Evolutionary conservation across 78 protist genomes (phyloP).

Genomic region (Speleostelium caveatum): DNA sequence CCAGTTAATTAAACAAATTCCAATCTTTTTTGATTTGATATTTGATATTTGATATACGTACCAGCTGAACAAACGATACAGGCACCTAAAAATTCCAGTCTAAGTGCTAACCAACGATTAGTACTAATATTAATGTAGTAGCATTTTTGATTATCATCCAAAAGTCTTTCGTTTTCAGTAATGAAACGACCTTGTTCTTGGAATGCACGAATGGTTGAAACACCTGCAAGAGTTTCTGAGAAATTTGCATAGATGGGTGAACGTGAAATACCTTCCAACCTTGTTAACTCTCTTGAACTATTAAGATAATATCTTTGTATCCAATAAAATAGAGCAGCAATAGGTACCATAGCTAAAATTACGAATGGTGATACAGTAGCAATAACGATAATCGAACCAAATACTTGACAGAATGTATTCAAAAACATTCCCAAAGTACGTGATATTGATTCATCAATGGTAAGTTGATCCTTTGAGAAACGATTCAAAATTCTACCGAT

Average conservation of each 20-base stretch:
- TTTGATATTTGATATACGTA: no score
- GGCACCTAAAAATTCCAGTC: slow-evolving; percentile 87
- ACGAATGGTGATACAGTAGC: slow-evolving; percentile 78
- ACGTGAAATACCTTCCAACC: slow-evolving; percentile 89
- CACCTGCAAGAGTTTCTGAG: slow-evolving; percentile 93
- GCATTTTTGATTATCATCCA: slow-evolving; percentile 80
- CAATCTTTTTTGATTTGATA: no score
- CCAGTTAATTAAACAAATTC: no score
- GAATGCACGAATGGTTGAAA: slow-evolving; percentile 94
- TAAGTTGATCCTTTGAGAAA: slow-evolving; percentile 90
- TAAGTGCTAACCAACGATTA: slow-evolving; percentile 89
- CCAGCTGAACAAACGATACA: slow-evolving; percentile 74
- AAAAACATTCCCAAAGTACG: slow-evolving; percentile 66
- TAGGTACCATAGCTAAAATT: slow-evolving; percentile 71
- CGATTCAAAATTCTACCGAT: slow-evolving; percentile 95
- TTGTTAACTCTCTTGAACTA: slow-evolving; percentile 89
- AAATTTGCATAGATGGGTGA: slow-evolving; percentile 93
- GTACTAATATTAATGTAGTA: slow-evolving; percentile 49
- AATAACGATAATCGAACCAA: slow-evolving; percentile 66
- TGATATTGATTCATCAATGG: slow-evolving; percentile 85
- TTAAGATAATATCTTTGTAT: slow-evolving; percentile 86
- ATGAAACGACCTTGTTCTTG: slow-evolving; percentile 18
- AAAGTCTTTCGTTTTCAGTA: slow-evolving; percentile 9
- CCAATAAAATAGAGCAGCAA: slow-evolving; percentile 73
- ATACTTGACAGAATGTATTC: slow-evolving; percentile 72